Base-by-base conservation (phyloP, 148 eudicot genomes). In the Chenopodium quinoa region DNA sequence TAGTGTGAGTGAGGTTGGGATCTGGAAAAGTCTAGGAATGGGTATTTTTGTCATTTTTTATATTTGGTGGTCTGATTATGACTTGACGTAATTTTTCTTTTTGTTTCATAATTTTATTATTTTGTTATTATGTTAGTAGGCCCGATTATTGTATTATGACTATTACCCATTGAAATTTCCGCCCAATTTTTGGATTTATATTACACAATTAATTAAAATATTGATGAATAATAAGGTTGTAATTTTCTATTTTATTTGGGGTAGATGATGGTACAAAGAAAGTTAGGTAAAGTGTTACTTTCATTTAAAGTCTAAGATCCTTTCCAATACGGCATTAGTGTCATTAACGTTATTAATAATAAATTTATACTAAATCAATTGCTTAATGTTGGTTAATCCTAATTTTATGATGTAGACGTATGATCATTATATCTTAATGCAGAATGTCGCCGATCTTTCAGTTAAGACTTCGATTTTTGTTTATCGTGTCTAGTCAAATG, bases 1-100 rank as follows among this genome's bases (percentile, higher is more conserved):
- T 56, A 20, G 25, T 3, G 7, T 4, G 44, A 48, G 14, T 63
- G 75, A 46, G 44, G 4, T 31, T 73, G 34, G 16, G 75, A 68
- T 83, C 82, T 75, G 63, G 75, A 83, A 75, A 52, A 23, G 25
- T 83, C 73, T 72, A 16, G 0, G 3, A 4, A 78, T 23, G 85
- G 85, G 81, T 78, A 79, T 5, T 50, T 73, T 65, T 0, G 79
- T 8, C 82, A 73, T 83, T 83, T 73, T 5, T 12, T 0, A 56
- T 14, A 5, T 14, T 50, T 13, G 14, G 14, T 50, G 14, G 54
- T 50, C 54, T 50, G 44, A 40, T 40, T 40, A 40, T 40, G 44
- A 40, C 44, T 40, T 5, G 44, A 4, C 44, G 44, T 52, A 56
- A 56, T 56, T 56, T 56, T 56, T 58, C 63, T 58, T 11, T 17